phyloP scores from a whole-genome alignment of 768 basidiomycete genomes.

The Leccinum truebloodii region DNA sequence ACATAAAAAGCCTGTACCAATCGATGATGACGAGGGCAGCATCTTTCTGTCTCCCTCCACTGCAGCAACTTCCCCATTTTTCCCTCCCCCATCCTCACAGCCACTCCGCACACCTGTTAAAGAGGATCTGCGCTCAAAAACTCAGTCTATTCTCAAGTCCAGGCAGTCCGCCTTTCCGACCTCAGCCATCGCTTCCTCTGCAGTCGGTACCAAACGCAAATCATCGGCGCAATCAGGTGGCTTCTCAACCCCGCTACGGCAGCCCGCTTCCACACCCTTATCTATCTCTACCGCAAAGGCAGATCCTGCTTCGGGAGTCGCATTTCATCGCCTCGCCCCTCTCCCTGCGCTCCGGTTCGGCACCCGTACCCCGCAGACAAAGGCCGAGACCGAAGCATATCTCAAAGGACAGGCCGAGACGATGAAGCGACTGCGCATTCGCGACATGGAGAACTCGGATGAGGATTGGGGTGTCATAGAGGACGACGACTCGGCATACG shows the following conservation, averaged over 20 bases:
- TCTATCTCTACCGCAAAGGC: conserved; percentile 36
- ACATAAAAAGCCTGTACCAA: conserved; percentile 29
- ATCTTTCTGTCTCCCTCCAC: conserved; percentile 57
- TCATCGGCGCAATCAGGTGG: conserved; percentile 45
- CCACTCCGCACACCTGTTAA: conserved; percentile 66
- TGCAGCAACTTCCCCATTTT: conserved; percentile 40
- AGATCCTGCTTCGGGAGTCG: conserved; percentile 35
- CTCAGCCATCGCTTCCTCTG: conserved; percentile 31
- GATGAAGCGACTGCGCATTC: conserved; percentile 59
- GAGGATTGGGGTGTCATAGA: conserved; percentile 44
- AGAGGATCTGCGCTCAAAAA: conserved; percentile 40
- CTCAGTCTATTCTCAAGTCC: conserved; percentile 43
- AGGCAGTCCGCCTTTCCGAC: conserved; percentile 23
- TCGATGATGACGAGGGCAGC: conserved; percentile 57
- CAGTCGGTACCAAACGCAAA: conserved; percentile 67
- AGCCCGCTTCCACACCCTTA: conserved; percentile 42
- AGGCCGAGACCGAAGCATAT: conserved; percentile 37
- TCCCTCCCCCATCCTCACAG: conserved; percentile 45
- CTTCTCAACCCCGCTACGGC: conserved; percentile 59
- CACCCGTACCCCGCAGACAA: conserved; percentile 34
- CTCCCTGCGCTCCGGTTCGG: conserved; percentile 34
- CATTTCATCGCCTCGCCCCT: conserved; percentile 38
- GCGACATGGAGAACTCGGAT: conserved; percentile 51
- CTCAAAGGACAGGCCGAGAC: conserved; percentile 62
- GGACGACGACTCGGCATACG: conserved; percentile 54